Percentiles rank a stretch among this genome's conserved stretches.
phyloP scores from a whole-genome alignment of 2,329 filamentous ascomycete genomes.

The Alternaria metachromatica region DNA sequence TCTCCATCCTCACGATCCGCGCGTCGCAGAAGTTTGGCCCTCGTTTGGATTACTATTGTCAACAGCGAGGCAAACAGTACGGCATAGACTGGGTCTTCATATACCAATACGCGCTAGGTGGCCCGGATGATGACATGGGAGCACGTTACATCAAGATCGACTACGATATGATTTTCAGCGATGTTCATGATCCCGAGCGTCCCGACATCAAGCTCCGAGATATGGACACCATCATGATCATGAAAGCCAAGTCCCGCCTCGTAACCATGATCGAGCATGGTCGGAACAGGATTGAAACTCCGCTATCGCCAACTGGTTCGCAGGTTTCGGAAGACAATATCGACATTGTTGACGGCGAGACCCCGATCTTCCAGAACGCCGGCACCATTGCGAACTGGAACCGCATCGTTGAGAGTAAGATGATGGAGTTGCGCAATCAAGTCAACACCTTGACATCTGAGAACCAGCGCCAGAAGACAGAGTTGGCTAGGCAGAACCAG shows the following conservation, averaged over 20 bases:
- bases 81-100: conserved; percentile 19
- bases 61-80: conserved; percentile 15
- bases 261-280: neutral
- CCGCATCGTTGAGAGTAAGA: neutral
- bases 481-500: neutral
- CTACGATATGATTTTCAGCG: conserved; percentile 18
- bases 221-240: conserved; percentile 20
- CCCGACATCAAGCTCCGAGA: conserved; percentile 6
- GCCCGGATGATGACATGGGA: neutral
- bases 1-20: conserved; percentile 20
- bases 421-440: neutral
- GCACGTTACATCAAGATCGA: conserved; percentile 10
- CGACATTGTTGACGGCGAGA: conserved; percentile 9
- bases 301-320: neutral
- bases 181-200: conserved; percentile 9
- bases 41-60: conserved; percentile 19
- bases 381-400: neutral
- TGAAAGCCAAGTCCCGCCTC: conserved; percentile 1
- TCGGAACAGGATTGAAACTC: neutral
- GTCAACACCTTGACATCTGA: neutral
- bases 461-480: neutral
- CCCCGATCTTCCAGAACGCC: neutral
- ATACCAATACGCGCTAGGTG: conserved; percentile 10
- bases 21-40: conserved; percentile 17
- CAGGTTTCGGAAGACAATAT: conserved; percentile 1